phyloP scores from a whole-genome alignment of 768 basidiomycete species.

The Russula olivacea region DNA sequence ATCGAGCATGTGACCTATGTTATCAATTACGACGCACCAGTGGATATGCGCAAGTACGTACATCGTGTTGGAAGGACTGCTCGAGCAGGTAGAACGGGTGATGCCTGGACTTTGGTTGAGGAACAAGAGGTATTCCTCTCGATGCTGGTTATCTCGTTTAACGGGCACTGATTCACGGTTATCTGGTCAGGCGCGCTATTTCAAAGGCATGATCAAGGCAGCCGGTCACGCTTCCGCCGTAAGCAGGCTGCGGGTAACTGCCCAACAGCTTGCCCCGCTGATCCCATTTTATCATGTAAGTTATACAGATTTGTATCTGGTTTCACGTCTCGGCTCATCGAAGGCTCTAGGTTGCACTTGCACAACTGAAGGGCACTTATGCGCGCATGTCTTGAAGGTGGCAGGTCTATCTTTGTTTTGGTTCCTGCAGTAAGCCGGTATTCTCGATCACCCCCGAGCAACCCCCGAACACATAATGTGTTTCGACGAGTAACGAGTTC shows the following conservation, averaged over 20 bases:
- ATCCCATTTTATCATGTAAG: constrained; percentile 21
- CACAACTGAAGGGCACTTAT: constrained; percentile 19
- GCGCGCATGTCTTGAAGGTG: not conserved
- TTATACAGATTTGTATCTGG: not conserved
- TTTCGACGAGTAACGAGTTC: no score
- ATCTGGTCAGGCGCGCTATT: constrained; percentile 19
- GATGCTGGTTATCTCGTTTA: not conserved
- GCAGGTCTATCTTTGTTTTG: not conserved
- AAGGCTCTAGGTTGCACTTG: constrained; percentile 14
- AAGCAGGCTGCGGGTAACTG: constrained; percentile 3
- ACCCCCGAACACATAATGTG: no score
- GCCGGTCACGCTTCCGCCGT: constrained; percentile 16
- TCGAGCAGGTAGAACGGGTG: constrained; percentile 79
- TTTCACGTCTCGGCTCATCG: not conserved
- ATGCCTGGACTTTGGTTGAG: constrained; percentile 94
- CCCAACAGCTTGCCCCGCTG: constrained; percentile 14
- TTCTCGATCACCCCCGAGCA: no score
- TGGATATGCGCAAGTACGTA: constrained; percentile 98
- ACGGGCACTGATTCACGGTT: not conserved
- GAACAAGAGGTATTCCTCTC: constrained; percentile 68
- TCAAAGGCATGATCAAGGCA: constrained; percentile 23
- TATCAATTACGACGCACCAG: constrained; percentile 89
- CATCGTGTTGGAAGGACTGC: constrained; percentile 97
- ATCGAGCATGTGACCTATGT: constrained; percentile 90
- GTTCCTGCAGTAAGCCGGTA: not conserved